Base-by-base conservation (phyloP, 2,329 filamentous ascomycete genomes). In the Chaetomiaceae sp. region DNA sequence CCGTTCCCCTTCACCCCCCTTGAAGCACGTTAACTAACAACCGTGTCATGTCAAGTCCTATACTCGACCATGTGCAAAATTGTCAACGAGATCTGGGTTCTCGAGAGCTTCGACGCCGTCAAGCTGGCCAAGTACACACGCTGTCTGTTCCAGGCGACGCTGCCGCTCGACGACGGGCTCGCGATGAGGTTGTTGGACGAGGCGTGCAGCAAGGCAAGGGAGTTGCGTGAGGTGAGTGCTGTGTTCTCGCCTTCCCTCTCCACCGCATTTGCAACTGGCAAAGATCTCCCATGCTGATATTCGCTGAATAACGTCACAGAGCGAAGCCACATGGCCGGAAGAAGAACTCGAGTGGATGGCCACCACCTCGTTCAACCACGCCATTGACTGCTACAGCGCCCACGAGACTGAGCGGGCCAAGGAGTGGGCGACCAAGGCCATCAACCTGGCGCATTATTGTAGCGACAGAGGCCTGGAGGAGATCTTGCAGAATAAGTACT, bases 271-370 rank as follows among this genome's bases (percentile, higher is more conserved):
- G 10, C 30, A 12, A 12, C 30, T 33, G 8, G 10, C 14, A 7
- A 7, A 13, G 10, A n/a, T 13, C 30, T 33, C 5, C 30, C 10
- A 13, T 33, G 9, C 7, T 3, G 9, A 13, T 12, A 10, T 23
- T 14, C 21, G n/a, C 20, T 16, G 13, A 5, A 25, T 13, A n/a
- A 13, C 33, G 4, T 56, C 44, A 25, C 41, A 75, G 70, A 67
- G 62, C n/a, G 58, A 70, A 19, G 63, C 70, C 1, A 64, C 68
- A 1, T 88, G 88, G 62, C 86, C 87, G 0, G 60, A 70, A 0
- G 75, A 78, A 3, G 88, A 93, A 62, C 68, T 91, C 1, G 83
- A 89, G 60, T 93, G 86, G 85, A 76, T 93, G n/a, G 80, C 82
- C 0, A 79, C 80, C 1, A 81, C 76, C 5, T 71, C 79, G 0